A percentile compares a stretch with the other conserved stretches of the same genome.
phyloP scores from a whole-genome alignment of 768 basidiomycete genomes.

The Leccinum fibrillosum region DNA sequence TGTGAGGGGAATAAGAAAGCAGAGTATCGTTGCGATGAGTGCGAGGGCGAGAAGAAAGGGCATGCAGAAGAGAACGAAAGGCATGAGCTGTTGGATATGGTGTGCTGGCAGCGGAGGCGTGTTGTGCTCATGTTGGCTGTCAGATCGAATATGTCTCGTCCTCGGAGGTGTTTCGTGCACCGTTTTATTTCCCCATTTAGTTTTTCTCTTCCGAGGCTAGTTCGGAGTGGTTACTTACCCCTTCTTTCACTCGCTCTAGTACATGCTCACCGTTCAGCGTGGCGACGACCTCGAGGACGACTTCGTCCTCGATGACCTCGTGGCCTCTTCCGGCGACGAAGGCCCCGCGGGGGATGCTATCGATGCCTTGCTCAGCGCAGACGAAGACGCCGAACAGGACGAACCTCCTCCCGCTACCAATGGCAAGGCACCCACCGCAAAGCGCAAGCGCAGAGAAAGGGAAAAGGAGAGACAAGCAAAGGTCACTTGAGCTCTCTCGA shows the following conservation, averaged over 20 bases:
- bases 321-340: conserved; percentile 64
- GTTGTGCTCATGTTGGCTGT: conserved; percentile 28
- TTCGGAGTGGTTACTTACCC: neutral
- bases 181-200: conserved; percentile 14
- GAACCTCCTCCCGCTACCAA: conserved; percentile 15
- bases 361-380: conserved; percentile 41
- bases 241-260: neutral
- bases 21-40: conserved; percentile 1
- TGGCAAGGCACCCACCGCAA: conserved; percentile 34
- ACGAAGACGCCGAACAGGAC: conserved; percentile 40
- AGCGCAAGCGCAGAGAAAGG: conserved; percentile 73
- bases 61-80: conserved; percentile 8
- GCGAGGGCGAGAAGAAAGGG: conserved; percentile 8
- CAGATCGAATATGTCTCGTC: neutral
- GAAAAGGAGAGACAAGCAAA: conserved; percentile 74
- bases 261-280: conserved; percentile 33
- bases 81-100: conserved; percentile 7
- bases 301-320: conserved; percentile 66
- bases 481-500: conserved; percentile 35
- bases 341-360: conserved; percentile 34
- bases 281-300: conserved; percentile 87
- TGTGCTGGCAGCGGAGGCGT: conserved; percentile 14
- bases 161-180: neutral
- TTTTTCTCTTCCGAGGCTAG: neutral
- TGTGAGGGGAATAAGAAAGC: conserved; percentile 3